A percentile compares a stretch with the other conserved stretches of the same genome.
Evolutionary conservation across 305 asterid species (phyloP).

Genomic region (Withania somnifera): DNA sequence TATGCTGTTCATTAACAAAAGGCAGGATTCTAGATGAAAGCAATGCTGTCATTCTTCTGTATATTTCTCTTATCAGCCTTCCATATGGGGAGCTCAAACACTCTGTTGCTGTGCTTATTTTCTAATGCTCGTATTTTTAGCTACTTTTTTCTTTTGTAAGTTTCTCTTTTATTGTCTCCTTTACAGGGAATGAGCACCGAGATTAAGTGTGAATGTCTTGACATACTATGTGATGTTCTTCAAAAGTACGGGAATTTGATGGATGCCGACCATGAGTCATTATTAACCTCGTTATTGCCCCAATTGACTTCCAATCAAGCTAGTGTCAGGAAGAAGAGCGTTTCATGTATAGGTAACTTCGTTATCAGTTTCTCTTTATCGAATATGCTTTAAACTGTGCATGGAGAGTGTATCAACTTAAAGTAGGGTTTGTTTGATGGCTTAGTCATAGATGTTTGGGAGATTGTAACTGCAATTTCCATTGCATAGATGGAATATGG

Average conservation of each 20-base stretch:
- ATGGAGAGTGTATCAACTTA: constrained; percentile 3
- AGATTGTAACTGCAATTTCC: background rate
- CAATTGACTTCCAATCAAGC: constrained; percentile 86
- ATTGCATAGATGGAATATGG: background rate
- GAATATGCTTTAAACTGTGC: background rate
- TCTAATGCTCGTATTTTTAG: background rate
- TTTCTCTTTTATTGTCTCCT: background rate
- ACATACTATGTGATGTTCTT: constrained; percentile 87
- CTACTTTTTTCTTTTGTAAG: background rate
- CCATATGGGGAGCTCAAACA: background rate
- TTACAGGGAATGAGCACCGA: constrained; percentile 74
- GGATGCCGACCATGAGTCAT: constrained; percentile 71
- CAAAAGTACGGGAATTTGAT: constrained; percentile 91
- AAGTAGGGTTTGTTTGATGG: background rate
- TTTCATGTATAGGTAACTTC: constrained; percentile 82
- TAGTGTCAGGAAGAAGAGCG: constrained; percentile 90
- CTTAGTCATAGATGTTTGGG: background rate
- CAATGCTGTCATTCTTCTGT: background rate
- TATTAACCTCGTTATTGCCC: constrained; percentile 70
- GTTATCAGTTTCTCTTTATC: background rate
- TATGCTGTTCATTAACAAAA: background rate
- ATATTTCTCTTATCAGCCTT: background rate
- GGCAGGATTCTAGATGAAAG: background rate
- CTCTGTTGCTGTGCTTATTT: background rate
- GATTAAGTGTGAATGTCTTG: constrained; percentile 95